Base-by-base conservation (phyloP, 2,329 filamentous ascomycete genomes). In the Ophiostoma fasciatum region DNA sequence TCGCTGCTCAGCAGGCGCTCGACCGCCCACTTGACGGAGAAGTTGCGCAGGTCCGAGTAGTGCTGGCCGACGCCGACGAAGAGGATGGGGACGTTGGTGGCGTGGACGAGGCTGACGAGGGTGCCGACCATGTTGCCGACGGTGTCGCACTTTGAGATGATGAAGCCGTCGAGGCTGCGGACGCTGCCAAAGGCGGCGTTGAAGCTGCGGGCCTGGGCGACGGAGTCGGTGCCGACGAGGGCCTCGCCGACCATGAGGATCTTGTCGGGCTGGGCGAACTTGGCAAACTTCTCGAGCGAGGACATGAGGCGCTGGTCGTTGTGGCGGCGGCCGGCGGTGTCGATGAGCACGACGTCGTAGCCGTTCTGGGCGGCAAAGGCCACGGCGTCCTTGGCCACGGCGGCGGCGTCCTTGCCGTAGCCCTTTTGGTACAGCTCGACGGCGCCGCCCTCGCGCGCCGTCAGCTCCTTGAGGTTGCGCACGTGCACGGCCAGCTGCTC, bases 51-150 rank as follows among this genome's bases (percentile, higher is more conserved):
- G 49, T 79, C 74, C 28, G 70, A 76, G 51, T 79, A 79, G 49
- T 78, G 74, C 55, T 79, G 74, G 11, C 74, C 74, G 20, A 78
- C 73, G 39, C 71, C 90, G 46, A 98, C 70, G 53, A 98, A 98
- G 10, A 96, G 69, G 15, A 98, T 85, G 0, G 92, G 92, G 31
- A 98, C 92, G 20, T 88, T 84, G 4, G 92, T 98, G 4, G 90
- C 88, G 60, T 96, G 88, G 27, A 98, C 88, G 65, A 98, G 88
- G 54, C 83, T 94, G 43, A 98, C 90, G 44, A 98, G 64, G 3
- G 88, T 94, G 47, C 71, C 85, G 29, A 94, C 85, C 87, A 96
- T 96, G 60, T 94, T 88, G n/a, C 90, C 92, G 26, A 98, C 92
- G 0, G 90, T 98, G 61, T 98, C 90, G 56, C 90, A 96, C 60